Conservation (phyloP, 345 rosid species). For the Turritis glabra region DNA sequence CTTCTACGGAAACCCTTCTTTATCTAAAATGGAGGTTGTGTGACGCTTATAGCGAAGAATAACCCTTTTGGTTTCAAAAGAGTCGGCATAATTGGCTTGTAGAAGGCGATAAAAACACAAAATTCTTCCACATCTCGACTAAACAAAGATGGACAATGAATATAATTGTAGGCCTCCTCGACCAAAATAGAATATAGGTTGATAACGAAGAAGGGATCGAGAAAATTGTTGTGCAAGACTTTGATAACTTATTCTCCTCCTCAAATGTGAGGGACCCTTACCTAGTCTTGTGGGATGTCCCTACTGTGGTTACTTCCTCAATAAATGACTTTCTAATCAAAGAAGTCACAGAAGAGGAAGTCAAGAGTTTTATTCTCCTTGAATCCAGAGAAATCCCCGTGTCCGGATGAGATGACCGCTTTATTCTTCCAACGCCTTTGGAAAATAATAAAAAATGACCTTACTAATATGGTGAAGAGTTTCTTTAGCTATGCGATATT, state of each 20-base stretch:
- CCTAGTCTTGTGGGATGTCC: rapidly evolving
- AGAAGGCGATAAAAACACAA: not conserved
- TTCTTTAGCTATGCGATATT: not conserved
- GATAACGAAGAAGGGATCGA: too few relatives aligned
- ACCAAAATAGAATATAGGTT: rapidly evolving
- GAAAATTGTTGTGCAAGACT: too few relatives aligned
- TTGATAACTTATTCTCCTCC: not conserved
- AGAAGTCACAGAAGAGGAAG: not conserved
- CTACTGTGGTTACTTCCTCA: rapidly evolving
- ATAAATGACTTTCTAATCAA: too few relatives aligned
- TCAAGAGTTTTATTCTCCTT: not conserved
- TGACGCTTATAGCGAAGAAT: not conserved
- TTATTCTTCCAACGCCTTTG: not conserved
- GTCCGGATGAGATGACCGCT: not conserved
- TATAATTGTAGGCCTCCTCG: not conserved
- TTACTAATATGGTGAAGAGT: not conserved
- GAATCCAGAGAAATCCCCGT: not conserved
- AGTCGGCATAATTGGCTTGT: not conserved
- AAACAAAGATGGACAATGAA: not conserved
- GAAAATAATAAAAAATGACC: not conserved
- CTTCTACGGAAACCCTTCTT: too few relatives aligned
- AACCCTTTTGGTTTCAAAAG: not conserved
- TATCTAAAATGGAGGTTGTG: too few relatives aligned
- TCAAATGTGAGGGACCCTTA: not conserved
- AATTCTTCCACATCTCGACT: not conserved